Evolutionary conservation across 805 yeast species (phyloP).

Genomic region (Saccharomycopsis lassenensis): DNA sequence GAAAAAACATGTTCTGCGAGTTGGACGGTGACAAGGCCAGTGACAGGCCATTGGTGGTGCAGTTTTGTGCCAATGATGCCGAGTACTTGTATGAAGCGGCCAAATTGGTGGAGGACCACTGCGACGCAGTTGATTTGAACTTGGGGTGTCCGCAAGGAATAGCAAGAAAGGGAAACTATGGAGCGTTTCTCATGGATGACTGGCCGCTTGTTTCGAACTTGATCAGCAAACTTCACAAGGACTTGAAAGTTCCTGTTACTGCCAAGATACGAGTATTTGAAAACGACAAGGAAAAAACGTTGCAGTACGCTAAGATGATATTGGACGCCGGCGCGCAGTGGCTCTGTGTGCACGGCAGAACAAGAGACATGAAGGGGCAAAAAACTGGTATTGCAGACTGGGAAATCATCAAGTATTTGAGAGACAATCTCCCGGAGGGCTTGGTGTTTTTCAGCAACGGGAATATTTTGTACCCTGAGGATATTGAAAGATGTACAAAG

Average conservation of each 20-base stretch:
- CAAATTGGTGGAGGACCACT: conserved; percentile 59
- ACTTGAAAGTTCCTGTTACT: conserved; percentile 79
- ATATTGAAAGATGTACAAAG: conserved; percentile 56
- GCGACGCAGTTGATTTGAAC: conserved; percentile 94
- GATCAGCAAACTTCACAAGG: conserved; percentile 61
- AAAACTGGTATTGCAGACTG: conserved; percentile 93
- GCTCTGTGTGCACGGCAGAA: conserved; percentile 88
- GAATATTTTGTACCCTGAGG: conserved; percentile 83
- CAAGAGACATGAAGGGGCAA: conserved; percentile 97
- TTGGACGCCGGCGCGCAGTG: conserved; percentile 92
- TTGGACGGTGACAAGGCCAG: conserved; percentile 58
- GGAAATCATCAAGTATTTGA: conserved; percentile 60
- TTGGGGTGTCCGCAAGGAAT: conserved; percentile 98
- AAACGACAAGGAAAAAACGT: conserved; percentile 52
- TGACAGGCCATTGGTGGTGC: conserved; percentile 87
- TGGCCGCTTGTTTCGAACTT: conserved; percentile 74
- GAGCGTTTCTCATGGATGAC: conserved; percentile 93
- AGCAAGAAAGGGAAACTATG: conserved; percentile 90
- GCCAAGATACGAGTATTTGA: conserved; percentile 82
- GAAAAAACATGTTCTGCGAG: conserved; percentile 60
- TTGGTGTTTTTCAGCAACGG: conserved; percentile 87
- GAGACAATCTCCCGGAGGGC: conserved; percentile 56
- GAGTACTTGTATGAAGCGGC: conserved; percentile 78
- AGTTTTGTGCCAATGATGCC: conserved; percentile 95
- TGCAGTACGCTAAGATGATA: conserved; percentile 82